Conservation (phyloP, 257 asterid species). For the Haberlea rhodopensis region DNA sequence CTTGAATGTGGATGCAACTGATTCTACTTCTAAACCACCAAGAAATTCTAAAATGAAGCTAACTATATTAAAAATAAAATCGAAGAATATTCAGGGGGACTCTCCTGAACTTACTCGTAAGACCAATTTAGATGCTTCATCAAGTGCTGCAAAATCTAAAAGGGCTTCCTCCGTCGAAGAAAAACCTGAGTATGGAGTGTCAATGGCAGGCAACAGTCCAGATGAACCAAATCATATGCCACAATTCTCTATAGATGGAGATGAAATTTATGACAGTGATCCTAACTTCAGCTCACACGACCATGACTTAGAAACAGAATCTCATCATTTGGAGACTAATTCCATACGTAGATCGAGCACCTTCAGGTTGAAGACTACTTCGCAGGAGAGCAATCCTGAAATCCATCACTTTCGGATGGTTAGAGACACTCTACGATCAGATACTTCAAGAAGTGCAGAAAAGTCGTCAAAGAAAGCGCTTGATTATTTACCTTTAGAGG, state of each 20-base stretch:
- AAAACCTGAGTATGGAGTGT: constrained; percentile 24
- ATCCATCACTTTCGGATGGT: constrained; percentile 32
- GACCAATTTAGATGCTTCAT: constrained; percentile 28
- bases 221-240: constrained; percentile 32
- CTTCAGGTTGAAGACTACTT: constrained; percentile 52
- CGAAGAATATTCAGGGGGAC: constrained; percentile 40
- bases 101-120: constrained; percentile 26
- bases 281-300: constrained; percentile 35
- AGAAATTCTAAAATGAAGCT: constrained; percentile 46
- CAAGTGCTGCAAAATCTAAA: constrained; percentile 34
- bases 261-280: constrained; percentile 33
- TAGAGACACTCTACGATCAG: constrained; percentile 38
- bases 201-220: constrained; percentile 25
- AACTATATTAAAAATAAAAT: constrained; percentile 53
- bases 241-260: constrained; percentile 30
- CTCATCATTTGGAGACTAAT: constrained; percentile 70
- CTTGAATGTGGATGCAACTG: constrained; percentile 26
- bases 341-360: constrained; percentile 71
- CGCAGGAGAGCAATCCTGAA: constrained; percentile 37
- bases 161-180: constrained; percentile 31
- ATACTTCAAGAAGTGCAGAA: constrained; percentile 47
- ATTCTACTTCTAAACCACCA: constrained; percentile 31
- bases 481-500: constrained; percentile 38
- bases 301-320: constrained; percentile 40
- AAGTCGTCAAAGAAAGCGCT: constrained; percentile 42